Base-by-base conservation (phyloP, 2,329 filamentous ascomycete species). In the Annulohypoxylon truncatum region DNA sequence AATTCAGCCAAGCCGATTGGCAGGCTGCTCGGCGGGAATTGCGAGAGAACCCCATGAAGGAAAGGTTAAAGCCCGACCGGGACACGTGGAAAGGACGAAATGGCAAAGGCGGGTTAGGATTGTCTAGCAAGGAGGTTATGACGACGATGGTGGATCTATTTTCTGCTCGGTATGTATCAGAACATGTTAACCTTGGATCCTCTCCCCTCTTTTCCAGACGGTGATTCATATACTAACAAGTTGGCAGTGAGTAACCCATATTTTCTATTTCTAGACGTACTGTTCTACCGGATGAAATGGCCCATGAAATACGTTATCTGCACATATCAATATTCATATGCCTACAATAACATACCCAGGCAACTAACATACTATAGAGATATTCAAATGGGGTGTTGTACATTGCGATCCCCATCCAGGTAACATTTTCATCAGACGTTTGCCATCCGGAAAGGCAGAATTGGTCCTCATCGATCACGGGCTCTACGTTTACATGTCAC, bases 371-470 rank as follows among this genome's bases (percentile, higher is more conserved):
- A 7, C n/a, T 44, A n/a, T 93, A 2, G 95, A 98, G 77, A 98
- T 98, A 86, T 99, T 97, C 83, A 90, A 97, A 70, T 98, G 93
- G 92, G 96, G 96, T 10, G 87, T 92, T 44, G 92, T 98, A 0
- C 95, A 99, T 82, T 97, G 95, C 80, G 96, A 99, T 77, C 96
- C 96, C 8, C 96, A 99, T 76, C 96, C 96, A 0, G 95, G 95
- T 26, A 99, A 99, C 80, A 96, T 98, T 78, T 97, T 99, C 81
- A 91, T 98, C 75, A 91, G 96, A 7, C 90, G 96, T 7, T 84
- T 93, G 13, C 92, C 94, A 0, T 90, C 85, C 44, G 95, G 95
- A n/a, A 86, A 89, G 44, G 86, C 95, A 0, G 94, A 99, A 81
- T 86, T 99, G 28, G 95, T 98, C 0, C 89, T 99, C 33, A 97